phyloP scores from a whole-genome alignment of 1,284 basidiomycete genomes.

The Sanghuangporus baumii region DNA sequence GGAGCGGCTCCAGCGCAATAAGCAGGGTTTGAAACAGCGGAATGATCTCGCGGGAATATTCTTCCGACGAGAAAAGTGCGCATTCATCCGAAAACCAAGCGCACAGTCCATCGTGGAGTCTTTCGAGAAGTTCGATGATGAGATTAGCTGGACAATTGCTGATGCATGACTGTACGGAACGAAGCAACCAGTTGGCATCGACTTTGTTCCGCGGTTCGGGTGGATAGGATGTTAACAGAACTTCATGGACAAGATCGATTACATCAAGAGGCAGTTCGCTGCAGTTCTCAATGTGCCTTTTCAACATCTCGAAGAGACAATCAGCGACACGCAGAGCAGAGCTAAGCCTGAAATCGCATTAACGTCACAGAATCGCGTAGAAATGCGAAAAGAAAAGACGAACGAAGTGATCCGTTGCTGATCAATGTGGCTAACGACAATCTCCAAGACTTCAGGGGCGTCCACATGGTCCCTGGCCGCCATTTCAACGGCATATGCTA shows the following conservation, averaged over 20 bases:
- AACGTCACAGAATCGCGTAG: background rate
- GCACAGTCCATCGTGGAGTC: constrained; percentile 48
- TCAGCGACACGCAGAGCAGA: constrained; percentile 51
- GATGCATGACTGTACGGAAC: constrained; percentile 46
- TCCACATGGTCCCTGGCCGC: constrained; percentile 57
- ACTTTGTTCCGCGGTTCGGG: constrained; percentile 49
- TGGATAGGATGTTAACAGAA: constrained; percentile 58
- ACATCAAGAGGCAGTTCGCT: constrained; percentile 42
- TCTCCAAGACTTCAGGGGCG: constrained; percentile 44
- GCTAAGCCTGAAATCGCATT: constrained; percentile 18
- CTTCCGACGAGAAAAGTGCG: constrained; percentile 40
- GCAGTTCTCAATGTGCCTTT: constrained; percentile 37
- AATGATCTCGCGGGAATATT: constrained; percentile 42
- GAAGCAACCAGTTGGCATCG: constrained; percentile 54
- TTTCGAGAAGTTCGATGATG: constrained; percentile 38
- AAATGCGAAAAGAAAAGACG: background rate
- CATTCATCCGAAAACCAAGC: constrained; percentile 61
- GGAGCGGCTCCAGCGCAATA: constrained; percentile 13
- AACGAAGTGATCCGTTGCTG: constrained; percentile 37
- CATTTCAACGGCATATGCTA: constrained; percentile 44
- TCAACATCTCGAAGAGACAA: constrained; percentile 48
- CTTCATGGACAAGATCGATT: constrained; percentile 52
- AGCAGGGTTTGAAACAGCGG: constrained; percentile 19
- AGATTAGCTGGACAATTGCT: constrained; percentile 48
- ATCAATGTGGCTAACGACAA: constrained; percentile 43